Base-by-base conservation (phyloP, 169 alveolate genomes). In the Cystoisospora suis region DNA sequence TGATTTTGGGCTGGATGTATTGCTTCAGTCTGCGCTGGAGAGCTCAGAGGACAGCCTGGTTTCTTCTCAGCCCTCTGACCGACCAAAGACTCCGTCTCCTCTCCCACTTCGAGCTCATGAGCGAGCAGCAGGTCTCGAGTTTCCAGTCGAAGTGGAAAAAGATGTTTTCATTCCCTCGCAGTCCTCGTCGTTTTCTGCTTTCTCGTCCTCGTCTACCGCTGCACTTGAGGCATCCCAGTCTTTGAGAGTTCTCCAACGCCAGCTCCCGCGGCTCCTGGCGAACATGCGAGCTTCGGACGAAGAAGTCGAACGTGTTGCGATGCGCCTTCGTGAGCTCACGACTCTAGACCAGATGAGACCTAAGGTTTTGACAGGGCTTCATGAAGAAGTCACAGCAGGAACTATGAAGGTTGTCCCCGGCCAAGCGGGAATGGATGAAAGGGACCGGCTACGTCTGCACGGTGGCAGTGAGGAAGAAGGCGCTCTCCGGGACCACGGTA, bases 221-320 rank as follows among this genome's bases (percentile, higher is more conserved):
- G 42, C 79, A 12, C 44, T 17, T 23, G 23, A 29, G 29, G 38
- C 79, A 27, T 29, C 42, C 27, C 44, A 65, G 45, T 65, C 79
- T 5, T 44, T 65, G 27, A 40, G 79, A 23, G 46, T 65, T 23
- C 7, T 65, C 36, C 79, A 65, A 23, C 79, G 36, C 15, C 79
- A 65, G 46, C 79, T 65, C 12, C 79, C 79, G 40, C 79, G 79
- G 38, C 79, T 65, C 79, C 79, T 65, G 44, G 36, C 79, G 44
- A 65, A 65, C 79, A 17, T 65, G 79, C 38, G 79, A 29, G 79
- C 79, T 27, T 20, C 79, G 9, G 79, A 65, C 38, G 44, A 65
- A 27, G 79, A 65, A 44, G 79, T 65, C 46, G 45, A 65, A n/a
- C 36, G 79, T 5, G 79, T 44, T 0, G 79, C 79, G 40, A 12